Evolutionary conservation across 116 monocot genomes (phyloP), one percentile per base, ranked within the genome.

Genomic region (Zostera marina): DNA sequence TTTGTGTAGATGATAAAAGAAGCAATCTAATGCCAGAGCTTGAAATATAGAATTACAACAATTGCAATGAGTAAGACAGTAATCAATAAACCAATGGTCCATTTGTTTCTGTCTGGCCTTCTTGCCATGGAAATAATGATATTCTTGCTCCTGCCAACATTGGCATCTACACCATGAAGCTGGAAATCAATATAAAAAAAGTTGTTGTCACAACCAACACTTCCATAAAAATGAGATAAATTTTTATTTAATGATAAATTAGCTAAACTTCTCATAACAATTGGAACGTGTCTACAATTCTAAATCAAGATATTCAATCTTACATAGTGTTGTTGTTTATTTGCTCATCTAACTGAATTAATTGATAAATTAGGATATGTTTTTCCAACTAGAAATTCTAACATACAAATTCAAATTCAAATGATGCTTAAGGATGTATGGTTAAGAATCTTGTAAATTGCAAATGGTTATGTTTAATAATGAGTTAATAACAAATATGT

Each of bases 151-250:
- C 74, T 80, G 17, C 85, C 63, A 9, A 85, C 58, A 25, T 85
- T 81, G 69, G 77, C 81, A 54, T 81, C 85, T 61, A 85, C 81
- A 3, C 69, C 77, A 52, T 85, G 74, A 16, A 80, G 58, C 85
- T 80, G 77, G 26, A 70, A 70, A 17, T 22, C 10, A 9, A 62
- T 13, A 0, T 43, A 68, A 44, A 0, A 7, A 39, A 47, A n/a
- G n/a, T 11, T 25, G 47, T 47, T 32, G 11, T 13, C 24, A 61
- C 13, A 15, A 56, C 3, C 13, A 15, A 56, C 3, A n/a, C 16
- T 38, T 15, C 40, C 39, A 25, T 5, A 9, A 56, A 14, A 39
- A 56, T 32, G 15, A 9, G 7, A 51, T 51, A 6, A 0, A 9
- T 19, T 9, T 17, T 51, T 21, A 51, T 51, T 9, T 2, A 21